Evolutionary conservation across 345 rosid species (phyloP).

Genomic region (Citrus trifoliata): DNA sequence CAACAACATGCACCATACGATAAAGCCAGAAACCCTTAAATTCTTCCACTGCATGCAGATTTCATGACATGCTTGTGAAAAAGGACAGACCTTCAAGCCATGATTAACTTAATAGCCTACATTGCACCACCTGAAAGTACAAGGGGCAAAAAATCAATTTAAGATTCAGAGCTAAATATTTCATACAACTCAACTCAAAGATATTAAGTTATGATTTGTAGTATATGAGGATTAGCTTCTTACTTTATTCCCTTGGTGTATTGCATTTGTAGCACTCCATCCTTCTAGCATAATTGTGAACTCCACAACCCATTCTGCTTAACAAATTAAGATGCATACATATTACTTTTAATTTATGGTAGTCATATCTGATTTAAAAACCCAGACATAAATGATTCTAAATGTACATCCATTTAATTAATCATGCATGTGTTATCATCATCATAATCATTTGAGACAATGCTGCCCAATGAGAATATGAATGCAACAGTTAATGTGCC

Average conservation of each 20-base stretch:
- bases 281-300: slow-evolving; percentile 93
- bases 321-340: neutral
- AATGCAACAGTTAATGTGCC: neutral
- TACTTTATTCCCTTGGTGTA: slow-evolving; percentile 63
- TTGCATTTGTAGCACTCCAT: slow-evolving; percentile 84
- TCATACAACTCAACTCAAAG: neutral
- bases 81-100: slow-evolving; percentile 14
- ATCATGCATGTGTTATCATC: neutral
- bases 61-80: slow-evolving; percentile 12
- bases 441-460: neutral
- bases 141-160: neutral
- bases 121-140: slow-evolving; percentile 34
- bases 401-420: neutral
- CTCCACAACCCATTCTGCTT: slow-evolving; percentile 61
- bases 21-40: slow-evolving; percentile 12
- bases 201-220: neutral
- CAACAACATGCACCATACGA: slow-evolving; percentile 14
- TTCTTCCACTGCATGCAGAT: slow-evolving; percentile 8
- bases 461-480: neutral
- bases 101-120: slow-evolving; percentile 5
- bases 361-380: neutral
- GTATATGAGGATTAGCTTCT: neutral
- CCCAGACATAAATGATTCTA: neutral
- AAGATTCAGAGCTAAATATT: neutral
- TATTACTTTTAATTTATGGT: neutral